These are phyloP conservation scores for Aspergillus brasiliensis DNA, from an alignment of 2,329 filamentous ascomycete species.

Conservation along the genomic window DNA sequence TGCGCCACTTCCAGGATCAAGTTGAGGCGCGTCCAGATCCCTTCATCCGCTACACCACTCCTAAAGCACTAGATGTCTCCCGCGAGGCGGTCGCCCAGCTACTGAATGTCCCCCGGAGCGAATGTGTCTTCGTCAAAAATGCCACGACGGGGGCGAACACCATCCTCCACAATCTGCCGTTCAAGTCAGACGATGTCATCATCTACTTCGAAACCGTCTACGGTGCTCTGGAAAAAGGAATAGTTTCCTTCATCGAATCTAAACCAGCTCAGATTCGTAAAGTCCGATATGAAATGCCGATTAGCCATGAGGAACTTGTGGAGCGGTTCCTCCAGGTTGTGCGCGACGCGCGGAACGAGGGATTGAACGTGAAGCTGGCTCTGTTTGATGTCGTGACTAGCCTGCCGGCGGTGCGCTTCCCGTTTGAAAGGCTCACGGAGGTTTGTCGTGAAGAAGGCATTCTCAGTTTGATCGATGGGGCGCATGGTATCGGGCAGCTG, in stretches of 20 bases:
- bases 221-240: conserved; percentile 71
- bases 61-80: conserved; percentile 60
- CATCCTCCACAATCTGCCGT: conserved; percentile 72
- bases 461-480: conserved; percentile 77
- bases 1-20: too few species aligned
- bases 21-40: too few species aligned
- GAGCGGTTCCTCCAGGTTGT: conserved; percentile 63
- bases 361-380: conserved; percentile 67
- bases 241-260: conserved; percentile 73
- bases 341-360: conserved; percentile 51
- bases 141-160: conserved; percentile 72
- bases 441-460: conserved; percentile 69
- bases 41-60: conserved; percentile 67
- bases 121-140: conserved; percentile 77
- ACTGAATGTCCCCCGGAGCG: conserved; percentile 66
- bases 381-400: conserved; percentile 81
- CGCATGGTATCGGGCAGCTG: conserved; percentile 82
- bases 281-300: conserved; percentile 68
- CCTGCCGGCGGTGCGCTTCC: conserved; percentile 75
- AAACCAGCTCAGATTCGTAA: conserved; percentile 53
- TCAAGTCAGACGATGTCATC: conserved; percentile 69
- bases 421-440: conserved; percentile 68
- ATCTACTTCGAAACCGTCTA: conserved; percentile 80
- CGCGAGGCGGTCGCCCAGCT: conserved; percentile 66
- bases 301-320: conserved; percentile 69